phyloP scores from a whole-genome alignment of 768 basidiomycete species.

The Rossbeevera mucosa region DNA sequence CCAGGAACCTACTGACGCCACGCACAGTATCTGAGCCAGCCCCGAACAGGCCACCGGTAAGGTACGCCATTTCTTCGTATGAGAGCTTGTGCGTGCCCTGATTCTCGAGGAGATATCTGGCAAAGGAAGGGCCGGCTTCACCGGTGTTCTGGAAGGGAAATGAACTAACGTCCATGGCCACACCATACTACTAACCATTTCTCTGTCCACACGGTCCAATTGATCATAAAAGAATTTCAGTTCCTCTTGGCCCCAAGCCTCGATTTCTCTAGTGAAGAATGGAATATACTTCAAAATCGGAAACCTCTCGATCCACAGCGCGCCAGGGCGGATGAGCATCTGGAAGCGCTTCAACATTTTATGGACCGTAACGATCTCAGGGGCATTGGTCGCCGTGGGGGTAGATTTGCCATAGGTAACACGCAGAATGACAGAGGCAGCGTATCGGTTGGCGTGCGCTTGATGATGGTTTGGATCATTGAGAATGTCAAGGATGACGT shows the following conservation, averaged over 20 bases:
- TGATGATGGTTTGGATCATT: slow-evolving; percentile 41
- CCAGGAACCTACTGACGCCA: background rate
- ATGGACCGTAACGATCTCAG: slow-evolving; percentile 32
- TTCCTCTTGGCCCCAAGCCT: slow-evolving; percentile 53
- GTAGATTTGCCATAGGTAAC: slow-evolving; percentile 34
- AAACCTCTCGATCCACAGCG: slow-evolving; percentile 32
- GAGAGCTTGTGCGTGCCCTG: slow-evolving; percentile 51
- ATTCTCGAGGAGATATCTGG: slow-evolving; percentile 52
- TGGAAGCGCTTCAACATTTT: slow-evolving; percentile 34
- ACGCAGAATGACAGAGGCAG: slow-evolving; percentile 34
- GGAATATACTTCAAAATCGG: slow-evolving; percentile 48
- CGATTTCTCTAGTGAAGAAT: slow-evolving; percentile 55
- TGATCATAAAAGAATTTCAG: slow-evolving; percentile 51
- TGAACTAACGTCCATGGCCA: background rate
- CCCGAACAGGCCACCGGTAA: slow-evolving; percentile 62
- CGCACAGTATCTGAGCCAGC: slow-evolving; percentile 58
- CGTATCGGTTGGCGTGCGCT: slow-evolving; percentile 47
- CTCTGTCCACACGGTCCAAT: slow-evolving; percentile 40
- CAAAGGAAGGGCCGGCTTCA: slow-evolving; percentile 41
- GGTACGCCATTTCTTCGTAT: slow-evolving; percentile 55
- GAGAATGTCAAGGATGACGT: slow-evolving; percentile 31
- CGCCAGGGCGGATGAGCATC: slow-evolving; percentile 34
- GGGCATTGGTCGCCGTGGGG: slow-evolving; percentile 26
- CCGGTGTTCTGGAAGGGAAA: slow-evolving; percentile 17
- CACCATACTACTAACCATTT: slow-evolving; percentile 40